Evolutionary conservation across 73 alveolate genomes (phyloP), one percentile per base, ranked within the genome.

Genomic region (Paramecium octaurelia): DNA sequence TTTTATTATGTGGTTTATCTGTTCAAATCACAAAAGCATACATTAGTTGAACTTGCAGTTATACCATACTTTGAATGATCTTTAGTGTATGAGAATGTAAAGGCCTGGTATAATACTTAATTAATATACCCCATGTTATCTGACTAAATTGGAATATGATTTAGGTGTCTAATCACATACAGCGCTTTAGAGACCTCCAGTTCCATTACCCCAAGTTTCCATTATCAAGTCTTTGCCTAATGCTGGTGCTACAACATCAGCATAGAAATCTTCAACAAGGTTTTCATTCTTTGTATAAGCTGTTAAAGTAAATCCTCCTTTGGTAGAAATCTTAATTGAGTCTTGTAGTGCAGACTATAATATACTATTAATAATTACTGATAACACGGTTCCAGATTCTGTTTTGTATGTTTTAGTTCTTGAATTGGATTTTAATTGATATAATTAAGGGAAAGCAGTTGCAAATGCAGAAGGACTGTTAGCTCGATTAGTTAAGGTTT

Each of bases 151-250:
- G 16, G 34, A 36, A 40, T 35, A 23, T n/a, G 93, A 87, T 31
- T 29, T 64, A 20, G 60, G 76, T 2, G 43, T 34, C 35, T 34
- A 40, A 58, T 59, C 38, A 36, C 88, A 48, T 14, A 34, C 46
- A 38, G 80, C 64, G 27, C 40, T 60, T 14, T 58, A 43, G 1
- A 77, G 59, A 18, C 86, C 89, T 35, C 86, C 93, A 42, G 84
- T 40, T 36, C 88, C 88, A 58, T 73, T 64, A 6, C 93, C 93
- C 93, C 93, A 87, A 20, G 88, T 87, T 36, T 87, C 93, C 50
- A 87, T 80, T 8, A 87, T 64, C 14, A 87, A 57, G n/a, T 36
- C 64, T 8, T 40, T 40, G 8, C 76, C 54, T 7, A 87, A 58
- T 2, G 84, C 54, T 3, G 93, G 16, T n/a, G 93, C 93, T 8